These are phyloP conservation scores for Xylariales sp. DNA, from an alignment of 2,329 filamentous ascomycete species.

Conservation along the genomic window DNA sequence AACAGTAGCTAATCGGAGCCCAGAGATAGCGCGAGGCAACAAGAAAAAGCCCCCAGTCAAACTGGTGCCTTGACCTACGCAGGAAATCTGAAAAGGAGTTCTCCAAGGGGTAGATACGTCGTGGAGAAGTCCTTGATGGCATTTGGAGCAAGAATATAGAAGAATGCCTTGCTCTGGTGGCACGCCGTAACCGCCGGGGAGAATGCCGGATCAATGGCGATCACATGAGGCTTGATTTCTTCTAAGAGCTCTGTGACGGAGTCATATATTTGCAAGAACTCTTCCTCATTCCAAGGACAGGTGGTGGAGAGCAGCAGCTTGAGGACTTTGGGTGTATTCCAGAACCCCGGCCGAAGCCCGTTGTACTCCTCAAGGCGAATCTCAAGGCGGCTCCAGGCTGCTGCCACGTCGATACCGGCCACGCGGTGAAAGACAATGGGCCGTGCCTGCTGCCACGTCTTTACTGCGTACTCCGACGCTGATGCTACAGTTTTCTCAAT, in stretches of 20 bases:
- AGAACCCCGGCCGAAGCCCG: conserved; percentile 27
- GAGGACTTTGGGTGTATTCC: conserved; percentile 24
- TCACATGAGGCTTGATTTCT: conserved; percentile 30
- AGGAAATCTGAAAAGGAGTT: conserved; percentile 24
- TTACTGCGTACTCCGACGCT: conserved; percentile 12
- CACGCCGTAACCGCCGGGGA: conserved; percentile 38
- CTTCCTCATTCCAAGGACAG: conserved; percentile 29
- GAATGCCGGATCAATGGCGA: conserved; percentile 39
- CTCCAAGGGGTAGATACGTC: neutral
- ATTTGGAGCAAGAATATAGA: conserved; percentile 35
- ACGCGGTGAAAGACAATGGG: conserved; percentile 22
- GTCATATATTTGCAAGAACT: conserved; percentile 35
- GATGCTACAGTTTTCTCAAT: conserved; percentile 25
- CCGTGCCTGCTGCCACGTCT: neutral
- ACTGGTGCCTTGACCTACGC: conserved; percentile 29
- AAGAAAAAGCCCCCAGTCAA: no score
- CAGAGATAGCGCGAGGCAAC: neutral
- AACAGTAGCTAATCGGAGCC: neutral
- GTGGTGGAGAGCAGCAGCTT: conserved; percentile 17
- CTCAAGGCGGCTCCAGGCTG: conserved; percentile 8
- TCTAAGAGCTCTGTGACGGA: conserved; percentile 32
- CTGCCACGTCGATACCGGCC: conserved; percentile 11
- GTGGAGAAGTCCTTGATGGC: conserved; percentile 29
- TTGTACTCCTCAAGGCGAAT: conserved; percentile 11
- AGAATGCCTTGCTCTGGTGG: conserved; percentile 25